A percentile compares a stretch with the other conserved stretches of the same genome.
phyloP scores from a whole-genome alignment of 139 green algal species.

The Deuterostichococcus epilithicus region DNA sequence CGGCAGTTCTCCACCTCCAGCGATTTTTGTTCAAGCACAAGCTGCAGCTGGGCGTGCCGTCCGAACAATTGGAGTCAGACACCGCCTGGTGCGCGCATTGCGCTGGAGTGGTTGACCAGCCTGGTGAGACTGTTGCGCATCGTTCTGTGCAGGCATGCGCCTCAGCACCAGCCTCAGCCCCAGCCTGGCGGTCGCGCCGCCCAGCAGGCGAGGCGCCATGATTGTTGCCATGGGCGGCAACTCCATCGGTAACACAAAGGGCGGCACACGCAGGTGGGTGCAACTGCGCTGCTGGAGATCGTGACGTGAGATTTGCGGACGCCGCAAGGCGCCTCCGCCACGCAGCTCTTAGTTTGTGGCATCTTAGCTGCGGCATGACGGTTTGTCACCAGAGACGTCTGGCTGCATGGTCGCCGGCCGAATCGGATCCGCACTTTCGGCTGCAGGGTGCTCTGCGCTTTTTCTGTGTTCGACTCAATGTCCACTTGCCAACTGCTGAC shows the following conservation, averaged over 20 bases:
- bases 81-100: neutral
- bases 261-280: slow-evolving; percentile 45
- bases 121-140: neutral
- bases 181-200: neutral
- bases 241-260: slow-evolving; percentile 46
- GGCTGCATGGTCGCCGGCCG: too few relatives aligned
- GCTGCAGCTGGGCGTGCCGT: neutral
- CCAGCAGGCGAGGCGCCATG: neutral
- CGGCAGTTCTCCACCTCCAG: neutral
- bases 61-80: too few relatives aligned
- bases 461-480: neutral
- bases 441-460: neutral
- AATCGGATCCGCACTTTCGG: neutral
- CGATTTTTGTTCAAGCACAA: neutral
- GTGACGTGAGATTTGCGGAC: neutral
- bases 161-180: neutral
- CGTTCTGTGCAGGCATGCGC: neutral
- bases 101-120: neutral
- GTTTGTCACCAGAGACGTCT: neutral
- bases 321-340: neutral
- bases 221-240: slow-evolving; percentile 46
- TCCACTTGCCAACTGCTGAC: neutral
- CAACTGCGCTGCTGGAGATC: neutral
- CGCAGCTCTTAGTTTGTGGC: neutral
- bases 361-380: neutral